phyloP scores from a whole-genome alignment of 805 yeast species.

The Candida incommunis region DNA sequence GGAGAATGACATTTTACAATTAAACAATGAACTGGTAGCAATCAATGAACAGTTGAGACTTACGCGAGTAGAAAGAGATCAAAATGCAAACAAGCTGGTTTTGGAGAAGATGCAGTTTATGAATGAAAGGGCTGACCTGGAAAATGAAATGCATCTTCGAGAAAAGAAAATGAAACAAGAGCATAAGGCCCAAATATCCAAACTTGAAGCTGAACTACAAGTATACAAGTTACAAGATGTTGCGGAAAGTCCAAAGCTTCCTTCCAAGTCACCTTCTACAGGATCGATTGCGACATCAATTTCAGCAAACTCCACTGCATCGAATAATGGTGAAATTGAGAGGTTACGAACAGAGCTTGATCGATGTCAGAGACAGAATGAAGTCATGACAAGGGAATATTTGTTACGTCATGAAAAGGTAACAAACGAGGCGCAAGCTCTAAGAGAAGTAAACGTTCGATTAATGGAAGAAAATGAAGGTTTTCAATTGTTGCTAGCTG shows the following conservation, averaged over 20 bases:
- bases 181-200: background rate
- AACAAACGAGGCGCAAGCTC: constrained; percentile 13
- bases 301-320: background rate
- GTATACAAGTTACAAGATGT: background rate
- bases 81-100: constrained; percentile 1
- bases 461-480: constrained; percentile 22
- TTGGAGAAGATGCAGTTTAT: background rate
- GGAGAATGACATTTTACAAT: constrained; percentile 16
- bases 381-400: constrained; percentile 18
- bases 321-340: constrained; percentile 1
- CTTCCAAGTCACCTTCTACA: no score
- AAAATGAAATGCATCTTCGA: background rate
- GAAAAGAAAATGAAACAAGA: background rate
- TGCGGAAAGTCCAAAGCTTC: background rate
- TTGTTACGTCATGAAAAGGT: constrained; percentile 14
- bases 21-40: constrained; percentile 9
- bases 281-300: background rate
- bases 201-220: background rate
- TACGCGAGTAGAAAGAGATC: constrained; percentile 5
- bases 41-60: constrained; percentile 11
- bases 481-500: constrained; percentile 20
- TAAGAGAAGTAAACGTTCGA: constrained; percentile 12
- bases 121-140: constrained; percentile 3
- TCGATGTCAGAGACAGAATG: constrained; percentile 15
- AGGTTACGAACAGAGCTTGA: constrained; percentile 10